Conservation (phyloP, 176 grass and related monocot species). For the Ananas comosus region DNA sequence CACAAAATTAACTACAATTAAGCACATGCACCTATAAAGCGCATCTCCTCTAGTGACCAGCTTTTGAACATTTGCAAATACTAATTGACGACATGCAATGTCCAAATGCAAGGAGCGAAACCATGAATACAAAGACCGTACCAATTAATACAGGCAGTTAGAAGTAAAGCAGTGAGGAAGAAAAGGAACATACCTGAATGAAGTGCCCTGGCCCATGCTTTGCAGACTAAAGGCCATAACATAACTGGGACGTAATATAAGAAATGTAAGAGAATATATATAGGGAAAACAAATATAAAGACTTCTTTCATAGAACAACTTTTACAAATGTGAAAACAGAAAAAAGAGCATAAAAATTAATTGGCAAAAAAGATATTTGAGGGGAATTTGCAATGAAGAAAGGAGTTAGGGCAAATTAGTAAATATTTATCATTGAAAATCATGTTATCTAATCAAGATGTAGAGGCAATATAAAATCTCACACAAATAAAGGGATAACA, state of each 20-base stretch:
- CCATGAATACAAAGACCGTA: too few relatives aligned
- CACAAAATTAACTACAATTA: not conserved
- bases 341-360: not conserved
- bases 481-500: too few relatives aligned
- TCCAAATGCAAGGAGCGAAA: not conserved
- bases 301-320: not conserved
- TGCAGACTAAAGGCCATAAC: conserved; percentile 47
- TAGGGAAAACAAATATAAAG: conserved; percentile 4
- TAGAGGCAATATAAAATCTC: too few relatives aligned
- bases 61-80: not conserved
- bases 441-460: too few relatives aligned
- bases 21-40: not conserved
- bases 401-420: too few relatives aligned
- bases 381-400: too few relatives aligned
- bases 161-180: not conserved
- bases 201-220: conserved; percentile 70
- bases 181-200: conserved; percentile 41
- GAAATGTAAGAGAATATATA: not conserved
- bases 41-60: not conserved
- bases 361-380: too few relatives aligned
- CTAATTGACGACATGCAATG: not conserved
- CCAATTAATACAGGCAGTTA: not conserved
- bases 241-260: conserved; percentile 55
- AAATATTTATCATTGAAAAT: too few relatives aligned
- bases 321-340: not conserved